Percentiles rank a stretch among this genome's conserved stretches.
phyloP scores from a whole-genome alignment of 169 alveolate genomes.

The Amoebophrya sp. region DNA sequence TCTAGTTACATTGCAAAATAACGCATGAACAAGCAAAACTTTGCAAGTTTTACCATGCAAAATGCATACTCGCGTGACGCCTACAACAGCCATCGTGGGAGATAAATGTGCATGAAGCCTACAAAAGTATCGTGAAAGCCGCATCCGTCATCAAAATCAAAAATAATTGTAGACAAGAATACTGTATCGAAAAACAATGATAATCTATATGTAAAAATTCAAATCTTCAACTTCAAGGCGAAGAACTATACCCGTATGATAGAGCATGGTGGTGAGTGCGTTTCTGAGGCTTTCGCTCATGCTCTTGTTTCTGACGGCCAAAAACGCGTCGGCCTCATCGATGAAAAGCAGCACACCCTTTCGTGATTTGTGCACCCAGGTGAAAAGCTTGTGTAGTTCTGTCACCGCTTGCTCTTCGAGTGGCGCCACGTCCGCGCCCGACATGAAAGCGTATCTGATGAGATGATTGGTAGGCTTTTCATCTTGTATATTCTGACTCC shows the following conservation, averaged over 20 bases:
- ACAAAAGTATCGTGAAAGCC: no score
- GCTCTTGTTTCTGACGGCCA: constrained; percentile 68
- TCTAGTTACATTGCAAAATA: no score
- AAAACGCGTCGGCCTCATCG: constrained; percentile 91
- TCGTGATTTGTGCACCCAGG: constrained; percentile 78
- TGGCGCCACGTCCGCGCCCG: constrained; percentile 94
- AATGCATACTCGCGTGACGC: no score
- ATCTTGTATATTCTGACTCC: no score
- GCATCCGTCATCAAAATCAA: no score
- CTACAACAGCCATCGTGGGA: no score
- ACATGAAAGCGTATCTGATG: constrained; percentile 72
- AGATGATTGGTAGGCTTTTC: constrained; percentile 63
- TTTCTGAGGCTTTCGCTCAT: constrained; percentile 83
- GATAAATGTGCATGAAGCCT: no score
- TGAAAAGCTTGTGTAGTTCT: constrained; percentile 85
- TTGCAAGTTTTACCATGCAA: no score
- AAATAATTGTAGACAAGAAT: neutral
- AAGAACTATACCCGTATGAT: constrained; percentile 66
- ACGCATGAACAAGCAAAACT: no score
- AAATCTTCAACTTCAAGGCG: no score
- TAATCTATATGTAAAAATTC: neutral
- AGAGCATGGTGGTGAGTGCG: constrained; percentile 68
- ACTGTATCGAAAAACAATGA: neutral
- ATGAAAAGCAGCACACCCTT: constrained; percentile 80
- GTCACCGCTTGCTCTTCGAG: constrained; percentile 82